A percentile compares a stretch with the other conserved stretches of the same genome.
These are phyloP conservation scores for Solanum lignicaule DNA, from an alignment of 257 asterid genomes.

Conservation along the genomic window DNA sequence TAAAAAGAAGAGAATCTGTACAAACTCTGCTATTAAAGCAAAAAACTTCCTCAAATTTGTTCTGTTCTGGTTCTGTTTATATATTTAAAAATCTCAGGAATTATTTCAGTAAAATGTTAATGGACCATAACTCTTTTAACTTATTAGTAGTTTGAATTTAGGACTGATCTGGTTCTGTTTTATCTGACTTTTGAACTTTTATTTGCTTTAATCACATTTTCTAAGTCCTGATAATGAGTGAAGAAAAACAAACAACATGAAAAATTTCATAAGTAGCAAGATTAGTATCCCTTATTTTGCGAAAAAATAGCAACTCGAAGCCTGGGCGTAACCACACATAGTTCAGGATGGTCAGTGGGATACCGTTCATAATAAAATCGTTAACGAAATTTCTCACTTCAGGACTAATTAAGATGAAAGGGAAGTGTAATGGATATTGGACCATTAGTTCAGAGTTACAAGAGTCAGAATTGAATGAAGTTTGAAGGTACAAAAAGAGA, in stretches of 20 bases:
- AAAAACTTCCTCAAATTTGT: not conserved
- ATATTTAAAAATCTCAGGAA: not conserved
- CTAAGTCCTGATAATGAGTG: not conserved
- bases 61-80: not conserved
- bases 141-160: not conserved
- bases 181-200: not conserved
- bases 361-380: too few relatives aligned
- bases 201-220: not conserved
- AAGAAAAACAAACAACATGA: not conserved
- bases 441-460: not conserved
- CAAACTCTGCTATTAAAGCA: not conserved
- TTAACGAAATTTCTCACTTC: too few relatives aligned
- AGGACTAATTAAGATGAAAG: not conserved
- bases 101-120: not conserved
- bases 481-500: not conserved
- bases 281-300: not conserved
- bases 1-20: not conserved
- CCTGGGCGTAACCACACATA: too few relatives aligned
- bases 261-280: not conserved
- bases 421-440: not conserved
- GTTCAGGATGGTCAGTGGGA: too few relatives aligned
- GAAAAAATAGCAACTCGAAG: too few relatives aligned
- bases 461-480: not conserved
- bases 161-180: not conserved
- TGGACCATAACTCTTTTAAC: not conserved